A percentile compares a stretch with the other conserved stretches of the same genome.
These are phyloP conservation scores for Metschnikowia kunwiensis DNA, from an alignment of 805 yeast genomes.

Conservation along the genomic window DNA sequence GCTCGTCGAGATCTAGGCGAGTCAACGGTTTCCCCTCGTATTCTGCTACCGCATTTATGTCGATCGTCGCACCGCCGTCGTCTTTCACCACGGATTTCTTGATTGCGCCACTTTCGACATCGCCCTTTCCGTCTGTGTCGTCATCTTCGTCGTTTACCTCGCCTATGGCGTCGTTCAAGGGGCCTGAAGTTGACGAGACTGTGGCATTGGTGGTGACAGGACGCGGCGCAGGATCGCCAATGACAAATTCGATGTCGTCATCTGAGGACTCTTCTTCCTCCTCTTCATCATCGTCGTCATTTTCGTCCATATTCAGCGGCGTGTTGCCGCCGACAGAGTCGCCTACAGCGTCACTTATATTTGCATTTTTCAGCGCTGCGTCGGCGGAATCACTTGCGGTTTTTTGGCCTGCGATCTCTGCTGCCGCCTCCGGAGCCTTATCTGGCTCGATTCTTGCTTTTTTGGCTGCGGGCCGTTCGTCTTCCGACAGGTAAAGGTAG, in stretches of 20 bases:
- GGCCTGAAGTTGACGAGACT: constrained; percentile 25
- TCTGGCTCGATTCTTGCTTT: constrained; percentile 8
- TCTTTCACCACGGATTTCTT: constrained; percentile 31
- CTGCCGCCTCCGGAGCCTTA: not conserved
- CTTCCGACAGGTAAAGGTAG: constrained; percentile 57
- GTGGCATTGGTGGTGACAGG: constrained; percentile 16
- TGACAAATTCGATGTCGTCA: constrained; percentile 81
- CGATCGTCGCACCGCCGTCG: constrained; percentile 46
- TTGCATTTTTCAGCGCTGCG: not conserved
- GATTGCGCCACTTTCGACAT: constrained; percentile 11
- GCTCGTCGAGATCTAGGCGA: constrained; percentile 69
- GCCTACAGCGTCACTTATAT: not conserved
- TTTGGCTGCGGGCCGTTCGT: constrained; percentile 18
- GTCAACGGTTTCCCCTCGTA: constrained; percentile 82
- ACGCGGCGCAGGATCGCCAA: constrained; percentile 39
- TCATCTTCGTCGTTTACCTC: constrained; percentile 29
- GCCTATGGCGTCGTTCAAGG: constrained; percentile 30
- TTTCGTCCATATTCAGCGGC: constrained; percentile 1
- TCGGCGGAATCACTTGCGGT: not conserved
- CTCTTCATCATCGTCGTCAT: constrained; percentile 27
- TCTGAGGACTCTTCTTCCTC: constrained; percentile 48
- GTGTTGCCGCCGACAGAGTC: not conserved
- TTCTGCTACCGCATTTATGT: constrained; percentile 70
- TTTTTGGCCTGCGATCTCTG: not conserved
- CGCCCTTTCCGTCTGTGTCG: constrained; percentile 13